These are phyloP conservation scores for Boletus fagicola DNA, from an alignment of 768 basidiomycete species.

Conservation along the genomic window DNA sequence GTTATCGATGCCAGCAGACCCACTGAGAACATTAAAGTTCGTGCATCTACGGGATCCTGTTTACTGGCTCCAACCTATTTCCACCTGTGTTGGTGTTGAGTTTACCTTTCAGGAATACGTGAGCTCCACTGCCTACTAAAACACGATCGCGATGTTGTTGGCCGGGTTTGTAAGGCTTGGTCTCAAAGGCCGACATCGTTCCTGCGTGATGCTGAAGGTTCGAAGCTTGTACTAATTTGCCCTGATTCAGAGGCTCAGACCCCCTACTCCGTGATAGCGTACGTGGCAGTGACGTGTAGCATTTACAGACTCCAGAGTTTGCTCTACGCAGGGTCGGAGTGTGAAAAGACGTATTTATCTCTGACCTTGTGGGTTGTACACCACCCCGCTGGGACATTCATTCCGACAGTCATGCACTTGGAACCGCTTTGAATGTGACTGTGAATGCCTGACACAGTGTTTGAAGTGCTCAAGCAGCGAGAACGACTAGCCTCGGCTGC, in stretches of 20 bases:
- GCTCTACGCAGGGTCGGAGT: no score
- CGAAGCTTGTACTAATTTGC: background rate
- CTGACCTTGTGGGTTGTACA: background rate
- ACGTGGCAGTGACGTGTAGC: background rate
- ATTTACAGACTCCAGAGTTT: no score
- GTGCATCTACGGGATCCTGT: background rate
- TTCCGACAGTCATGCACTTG: background rate
- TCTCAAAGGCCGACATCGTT: background rate
- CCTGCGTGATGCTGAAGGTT: background rate
- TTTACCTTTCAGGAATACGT: background rate
- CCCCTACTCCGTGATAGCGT: background rate
- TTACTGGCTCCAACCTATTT: background rate
- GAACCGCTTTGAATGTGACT: background rate
- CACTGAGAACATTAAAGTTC: background rate
- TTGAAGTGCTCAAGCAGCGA: background rate
- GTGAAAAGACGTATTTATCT: no score
- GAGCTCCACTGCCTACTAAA: background rate
- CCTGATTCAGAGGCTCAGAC: background rate
- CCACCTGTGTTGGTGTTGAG: background rate
- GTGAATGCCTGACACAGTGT: background rate
- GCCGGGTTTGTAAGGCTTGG: background rate
- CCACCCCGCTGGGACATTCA: background rate
- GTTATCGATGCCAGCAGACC: background rate
- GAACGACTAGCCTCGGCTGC: background rate
- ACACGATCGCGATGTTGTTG: background rate